Evolutionary conservation across 192 early-diverging fungal genomes (phyloP), one percentile per base, ranked within the genome.

Genomic region (Coemansia asiatica): DNA sequence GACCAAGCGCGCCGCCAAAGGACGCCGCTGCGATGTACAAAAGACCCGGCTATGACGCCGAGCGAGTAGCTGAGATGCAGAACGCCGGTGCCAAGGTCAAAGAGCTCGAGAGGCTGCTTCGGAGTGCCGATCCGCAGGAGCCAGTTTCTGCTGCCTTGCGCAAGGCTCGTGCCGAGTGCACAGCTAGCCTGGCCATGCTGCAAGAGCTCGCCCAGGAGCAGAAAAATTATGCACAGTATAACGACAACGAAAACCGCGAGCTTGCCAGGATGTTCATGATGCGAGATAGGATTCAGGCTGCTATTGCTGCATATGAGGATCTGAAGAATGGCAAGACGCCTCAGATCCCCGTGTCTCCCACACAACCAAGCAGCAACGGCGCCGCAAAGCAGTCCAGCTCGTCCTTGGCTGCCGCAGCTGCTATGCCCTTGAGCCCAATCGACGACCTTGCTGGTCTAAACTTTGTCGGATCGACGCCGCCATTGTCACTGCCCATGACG

Each of bases 161-260:
- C 22, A 33, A 26, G 12, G 36, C 40, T 12, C 59, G 62, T 31
- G 49, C 53, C 27, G 62, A 53, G 7, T 64, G 49, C 33, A 64
- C 49, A 31, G 62, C 69, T 85, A 27, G 56, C 71, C 61, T 68
- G 62, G 2, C 69, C 64, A 51, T 79, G 81, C 35, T 84, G 79
- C 48, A 68, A 82, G 18, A 81, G 59, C 59, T 60, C 2, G 59
- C 59, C 8, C 59, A 87, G 1, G 85, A 87, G 67, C 64, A 72
- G 10, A 70, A 79, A 28, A 82, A 84, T 15, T 85, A 88, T 62
- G 83, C 83, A 26, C 58, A 85, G 26, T 74, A 87, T 36, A 69
- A 74, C 2, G 75, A 81, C 27, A 75, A 75, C 27, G 88, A 90
- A 19, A 82, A 88, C 35, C 85, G 84, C 53, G 86, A 88, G 18